These are phyloP conservation scores for Botrytis sinoallii DNA, from an alignment of 2,329 filamentous ascomycete genomes.

Conservation along the genomic window DNA sequence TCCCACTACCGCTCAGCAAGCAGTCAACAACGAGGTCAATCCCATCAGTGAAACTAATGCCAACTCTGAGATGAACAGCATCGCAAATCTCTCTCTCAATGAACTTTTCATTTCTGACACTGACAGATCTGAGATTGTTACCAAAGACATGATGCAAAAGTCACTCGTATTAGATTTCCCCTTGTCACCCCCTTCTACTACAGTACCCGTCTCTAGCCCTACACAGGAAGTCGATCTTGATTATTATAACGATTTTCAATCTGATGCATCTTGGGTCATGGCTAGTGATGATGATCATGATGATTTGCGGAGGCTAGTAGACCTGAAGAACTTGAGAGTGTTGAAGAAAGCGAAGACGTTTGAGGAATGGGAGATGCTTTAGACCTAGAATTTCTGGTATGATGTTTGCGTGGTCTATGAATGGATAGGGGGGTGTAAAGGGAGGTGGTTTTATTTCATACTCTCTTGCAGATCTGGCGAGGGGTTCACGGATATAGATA, in stretches of 20 bases:
- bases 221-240: not conserved
- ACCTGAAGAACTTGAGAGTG: not conserved
- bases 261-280: not conserved
- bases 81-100: not conserved
- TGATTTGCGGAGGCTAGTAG: not conserved
- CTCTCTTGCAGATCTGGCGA: not conserved
- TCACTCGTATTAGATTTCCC: not conserved
- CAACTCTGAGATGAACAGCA: not conserved
- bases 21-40: not conserved
- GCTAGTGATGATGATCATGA: not conserved
- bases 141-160: not conserved
- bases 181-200: not conserved
- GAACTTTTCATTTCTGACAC: not conserved
- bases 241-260: not conserved
- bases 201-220: too few species aligned
- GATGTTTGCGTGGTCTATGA: not conserved
- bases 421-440: not conserved
- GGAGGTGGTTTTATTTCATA: not conserved
- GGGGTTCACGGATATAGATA: fast-evolving
- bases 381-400: fast-evolving
- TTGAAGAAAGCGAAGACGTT: not conserved
- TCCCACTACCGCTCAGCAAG: not conserved
- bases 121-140: not conserved
- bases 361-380: conserved; percentile 2
- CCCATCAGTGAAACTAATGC: not conserved